Conservation (phyloP, 139 green algal species). For the Deuterostichococcus epilithicus region DNA sequence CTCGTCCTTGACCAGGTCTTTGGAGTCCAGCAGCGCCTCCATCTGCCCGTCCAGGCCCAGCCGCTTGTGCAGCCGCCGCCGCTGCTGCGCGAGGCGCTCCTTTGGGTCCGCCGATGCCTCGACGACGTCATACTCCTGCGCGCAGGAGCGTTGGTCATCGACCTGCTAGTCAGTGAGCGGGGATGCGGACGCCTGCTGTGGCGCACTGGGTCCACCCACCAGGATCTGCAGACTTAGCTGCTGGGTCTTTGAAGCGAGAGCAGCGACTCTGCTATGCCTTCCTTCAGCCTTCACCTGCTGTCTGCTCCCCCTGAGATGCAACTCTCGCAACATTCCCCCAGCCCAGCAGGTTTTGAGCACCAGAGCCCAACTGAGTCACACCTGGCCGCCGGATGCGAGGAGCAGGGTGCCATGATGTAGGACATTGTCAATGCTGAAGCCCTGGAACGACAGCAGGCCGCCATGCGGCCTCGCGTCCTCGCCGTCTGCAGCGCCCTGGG, state of each 20-base stretch:
- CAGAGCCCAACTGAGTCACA: too few relatives aligned
- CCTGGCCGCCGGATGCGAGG: slow-evolving; percentile 75
- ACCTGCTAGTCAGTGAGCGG: too few relatives aligned
- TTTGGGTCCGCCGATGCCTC: slow-evolving; percentile 14
- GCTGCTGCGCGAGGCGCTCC: slow-evolving; percentile 64
- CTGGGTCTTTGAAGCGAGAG: too few relatives aligned
- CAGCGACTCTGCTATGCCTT: too few relatives aligned
- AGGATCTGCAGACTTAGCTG: too few relatives aligned
- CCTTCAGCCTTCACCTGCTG: too few relatives aligned
- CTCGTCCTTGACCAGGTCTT: slow-evolving; percentile 72
- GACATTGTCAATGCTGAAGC: slow-evolving; percentile 64
- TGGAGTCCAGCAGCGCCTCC: slow-evolving; percentile 66
- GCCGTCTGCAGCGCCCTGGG: background rate
- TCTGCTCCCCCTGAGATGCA: too few relatives aligned
- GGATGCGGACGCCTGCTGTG: too few relatives aligned
- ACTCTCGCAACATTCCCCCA: too few relatives aligned
- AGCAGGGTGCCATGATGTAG: slow-evolving; percentile 68
- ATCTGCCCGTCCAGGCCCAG: slow-evolving; percentile 58
- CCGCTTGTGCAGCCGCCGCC: slow-evolving; percentile 56
- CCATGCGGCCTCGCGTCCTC: background rate
- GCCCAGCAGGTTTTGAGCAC: too few relatives aligned
- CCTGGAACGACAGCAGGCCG: slow-evolving; percentile 27
- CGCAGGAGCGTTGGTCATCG: too few relatives aligned
- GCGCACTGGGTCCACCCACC: too few relatives aligned
- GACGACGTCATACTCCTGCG: slow-evolving; percentile 64